These are phyloP conservation scores for Didymella glomerata DNA, from an alignment of 2,329 filamentous ascomycete genomes.

Conservation along the genomic window DNA sequence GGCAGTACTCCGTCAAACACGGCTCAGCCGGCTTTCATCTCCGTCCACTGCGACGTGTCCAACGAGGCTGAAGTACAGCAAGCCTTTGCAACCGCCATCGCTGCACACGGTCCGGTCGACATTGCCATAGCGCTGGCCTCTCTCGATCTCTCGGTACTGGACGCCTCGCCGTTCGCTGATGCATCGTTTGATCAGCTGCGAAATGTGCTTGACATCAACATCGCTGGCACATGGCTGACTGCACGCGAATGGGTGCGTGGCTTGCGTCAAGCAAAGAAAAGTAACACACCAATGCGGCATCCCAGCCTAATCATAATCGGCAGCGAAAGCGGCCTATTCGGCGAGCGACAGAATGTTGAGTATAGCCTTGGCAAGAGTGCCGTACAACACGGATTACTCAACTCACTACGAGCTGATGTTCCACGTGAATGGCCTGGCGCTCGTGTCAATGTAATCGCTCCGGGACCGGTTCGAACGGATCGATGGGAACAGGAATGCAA, in stretches of 20 bases:
- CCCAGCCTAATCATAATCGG: slow-evolving; percentile 57
- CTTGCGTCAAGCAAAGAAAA: slow-evolving; percentile 38
- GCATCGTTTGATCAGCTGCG: slow-evolving; percentile 53
- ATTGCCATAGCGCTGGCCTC: slow-evolving; percentile 56
- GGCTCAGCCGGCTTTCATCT: slow-evolving; percentile 5
- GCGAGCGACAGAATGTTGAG: slow-evolving; percentile 54
- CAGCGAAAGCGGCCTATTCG: slow-evolving; percentile 57
- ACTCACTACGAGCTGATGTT: slow-evolving; percentile 54
- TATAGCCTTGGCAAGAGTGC: slow-evolving; percentile 58
- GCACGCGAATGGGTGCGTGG: slow-evolving; percentile 55
- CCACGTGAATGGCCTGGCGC: slow-evolving; percentile 49
- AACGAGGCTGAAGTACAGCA: slow-evolving; percentile 44
- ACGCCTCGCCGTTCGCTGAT: slow-evolving; percentile 51
- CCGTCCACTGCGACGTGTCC: slow-evolving; percentile 49
- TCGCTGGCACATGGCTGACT: slow-evolving; percentile 51
- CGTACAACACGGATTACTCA: slow-evolving; percentile 56
- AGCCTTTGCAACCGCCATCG: slow-evolving; percentile 48
- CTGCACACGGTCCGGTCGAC: slow-evolving; percentile 49
- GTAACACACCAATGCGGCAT: slow-evolving; percentile 33
- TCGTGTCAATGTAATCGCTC: slow-evolving; percentile 58
- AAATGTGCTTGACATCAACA: slow-evolving; percentile 55
- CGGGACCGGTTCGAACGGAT: slow-evolving; percentile 56
- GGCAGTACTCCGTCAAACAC: slow-evolving; percentile 7
- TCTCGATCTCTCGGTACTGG: slow-evolving; percentile 55
- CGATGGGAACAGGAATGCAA: slow-evolving; percentile 55